Evolutionary conservation across 371 early-diverging fungal species (phyloP), one percentile per base, ranked within the genome.

Genomic region (Phascolomyces articulosus): DNA sequence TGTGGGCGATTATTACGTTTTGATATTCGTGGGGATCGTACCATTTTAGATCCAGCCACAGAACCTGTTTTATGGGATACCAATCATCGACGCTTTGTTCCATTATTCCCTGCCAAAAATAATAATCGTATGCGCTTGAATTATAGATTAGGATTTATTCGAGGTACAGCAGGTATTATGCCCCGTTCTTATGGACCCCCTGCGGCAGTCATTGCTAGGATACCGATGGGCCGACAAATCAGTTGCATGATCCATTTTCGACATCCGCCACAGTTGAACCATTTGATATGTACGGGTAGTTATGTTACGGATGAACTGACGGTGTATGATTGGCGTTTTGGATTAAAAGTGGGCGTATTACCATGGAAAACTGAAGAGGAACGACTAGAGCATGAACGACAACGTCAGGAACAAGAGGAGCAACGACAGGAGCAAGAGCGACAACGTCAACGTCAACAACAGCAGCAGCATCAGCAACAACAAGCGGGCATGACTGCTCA

Each of bases 211-310:
- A 60, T 77, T 21, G 65, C 55, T 16, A 48, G 64, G 20, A 67
- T 73, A 23, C 61, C 63, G 16, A 40, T 77, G 53, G 79, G 74
- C 9, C 27, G 55, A 20, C 58, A 65, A 65, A 65, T 79, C 60
- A 76, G 74, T 63, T 79, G 79, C 60, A 76, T 79, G 77, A 64
- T 74, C 40, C 79, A 74, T 69, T 74, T 79, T 57, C 66, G 77
- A 48, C 65, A 70, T 59, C 70, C 66, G 20, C 65, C 74, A 2
- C 72, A 72, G 20, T 51, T 80, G 16, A 72, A 74, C 38, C 80
- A 80, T 60, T 59, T 80, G 38, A 71, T 80, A 10, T 74, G 74
- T 40, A 71, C 68, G 2, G 80, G 77, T 23, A 71, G 68, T 28
- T 75, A 66, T 31, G 58, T 65, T 11, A 57, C 60, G 7, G 65